Conservation (phyloP, 768 basidiomycete genomes). For the Panaeolus papilionaceus region DNA sequence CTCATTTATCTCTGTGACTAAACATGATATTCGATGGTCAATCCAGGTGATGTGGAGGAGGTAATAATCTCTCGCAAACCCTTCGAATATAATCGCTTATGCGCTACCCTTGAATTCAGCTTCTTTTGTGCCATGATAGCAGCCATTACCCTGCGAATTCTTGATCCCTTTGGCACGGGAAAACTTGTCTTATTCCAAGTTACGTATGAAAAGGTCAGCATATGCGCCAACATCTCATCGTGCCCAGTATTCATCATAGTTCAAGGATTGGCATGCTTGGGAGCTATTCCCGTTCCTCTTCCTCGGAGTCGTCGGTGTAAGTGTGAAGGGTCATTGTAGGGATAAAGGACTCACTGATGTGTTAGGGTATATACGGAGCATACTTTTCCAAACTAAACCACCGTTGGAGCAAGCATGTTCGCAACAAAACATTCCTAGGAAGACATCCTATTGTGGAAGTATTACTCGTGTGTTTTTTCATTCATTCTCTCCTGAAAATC, state of each 20-base stretch:
- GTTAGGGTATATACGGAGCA: constrained; percentile 91
- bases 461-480: constrained; percentile 59
- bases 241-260: constrained; percentile 10
- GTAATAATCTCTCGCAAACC: constrained; percentile 41
- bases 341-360: constrained; percentile 17
- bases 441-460: constrained; percentile 86
- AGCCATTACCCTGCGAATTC: constrained; percentile 89
- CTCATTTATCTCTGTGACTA: constrained; percentile 15
- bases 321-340: constrained; percentile 31
- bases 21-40: not conserved
- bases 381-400: constrained; percentile 92
- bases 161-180: constrained; percentile 95
- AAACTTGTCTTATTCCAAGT: constrained; percentile 94
- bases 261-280: constrained; percentile 90
- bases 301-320: constrained; percentile 88
- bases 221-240: constrained; percentile 5
- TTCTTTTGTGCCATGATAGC: constrained; percentile 99
- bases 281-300: constrained; percentile 87
- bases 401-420: constrained; percentile 84
- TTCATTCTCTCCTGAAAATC: not conserved
- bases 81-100: constrained; percentile 26
- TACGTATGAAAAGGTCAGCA: constrained; percentile 78
- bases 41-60: constrained; percentile 92
- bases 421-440: constrained; percentile 83
- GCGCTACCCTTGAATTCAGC: constrained; percentile 47